phyloP scores from a whole-genome alignment of 176 grass and related monocot genomes.

The Carex littledalei region DNA sequence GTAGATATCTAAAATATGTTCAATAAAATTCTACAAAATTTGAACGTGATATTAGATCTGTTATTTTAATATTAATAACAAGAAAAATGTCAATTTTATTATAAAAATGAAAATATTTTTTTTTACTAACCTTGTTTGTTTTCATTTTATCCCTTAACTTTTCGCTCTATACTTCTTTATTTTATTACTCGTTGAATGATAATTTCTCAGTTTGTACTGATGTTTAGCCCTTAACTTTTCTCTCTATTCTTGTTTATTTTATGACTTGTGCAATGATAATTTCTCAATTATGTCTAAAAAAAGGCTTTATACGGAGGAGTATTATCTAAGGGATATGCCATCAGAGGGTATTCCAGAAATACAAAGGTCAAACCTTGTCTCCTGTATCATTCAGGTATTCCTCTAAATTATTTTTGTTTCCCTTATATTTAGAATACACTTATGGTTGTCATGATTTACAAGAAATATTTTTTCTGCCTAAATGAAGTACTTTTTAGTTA shows the following conservation, averaged over 20 bases:
- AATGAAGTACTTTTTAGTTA: neutral
- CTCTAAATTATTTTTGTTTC: conserved; percentile 18
- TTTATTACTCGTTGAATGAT: neutral
- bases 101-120: too few relatives aligned
- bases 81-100: neutral
- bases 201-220: neutral
- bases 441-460: neutral
- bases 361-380: conserved; percentile 90
- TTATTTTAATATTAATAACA: neutral
- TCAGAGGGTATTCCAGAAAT: conserved; percentile 91
- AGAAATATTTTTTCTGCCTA: neutral
- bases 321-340: conserved; percentile 85
- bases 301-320: conserved; percentile 96
- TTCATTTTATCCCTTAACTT: neutral
- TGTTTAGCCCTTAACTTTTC: neutral
- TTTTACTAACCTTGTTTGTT: neutral
- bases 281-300: conserved; percentile 19
- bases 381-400: conserved; percentile 86
- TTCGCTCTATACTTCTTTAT: neutral
- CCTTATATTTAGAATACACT: neutral
- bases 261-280: neutral
- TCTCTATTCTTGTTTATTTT: neutral
- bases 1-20: neutral
- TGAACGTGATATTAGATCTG: neutral
- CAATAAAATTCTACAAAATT: neutral